A percentile compares a stretch with the other conserved stretches of the same genome.
Evolutionary conservation across 2,329 filamentous ascomycete genomes (phyloP).

Genomic region (Xylaria sp.): DNA sequence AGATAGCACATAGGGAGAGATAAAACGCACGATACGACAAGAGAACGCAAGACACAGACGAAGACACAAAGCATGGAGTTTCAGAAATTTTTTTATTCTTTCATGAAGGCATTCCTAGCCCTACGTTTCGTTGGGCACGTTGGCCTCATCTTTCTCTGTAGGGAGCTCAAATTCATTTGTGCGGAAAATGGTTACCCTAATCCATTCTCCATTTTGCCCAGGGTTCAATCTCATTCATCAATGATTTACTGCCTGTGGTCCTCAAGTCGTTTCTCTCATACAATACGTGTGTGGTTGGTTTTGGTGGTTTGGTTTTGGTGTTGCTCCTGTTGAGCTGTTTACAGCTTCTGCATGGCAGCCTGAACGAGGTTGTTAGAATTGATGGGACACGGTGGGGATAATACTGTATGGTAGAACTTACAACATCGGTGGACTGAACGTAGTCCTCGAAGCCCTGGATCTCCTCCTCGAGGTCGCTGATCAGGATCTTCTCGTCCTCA

Average conservation of each 20-base stretch:
- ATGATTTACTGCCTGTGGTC: conserved; percentile 24
- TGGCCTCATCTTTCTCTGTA: conserved; percentile 23
- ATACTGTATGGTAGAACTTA: conserved; percentile 34
- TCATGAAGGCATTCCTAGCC: conserved; percentile 22
- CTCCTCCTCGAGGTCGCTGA: conserved; percentile 79
- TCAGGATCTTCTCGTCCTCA: conserved; percentile 92
- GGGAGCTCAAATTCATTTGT: conserved; percentile 17
- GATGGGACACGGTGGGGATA: background rate
- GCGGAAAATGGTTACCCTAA: conserved; percentile 19
- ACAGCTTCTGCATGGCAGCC: conserved; percentile 88
- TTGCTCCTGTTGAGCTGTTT: conserved; percentile 39
- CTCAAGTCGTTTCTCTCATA: conserved; percentile 30
- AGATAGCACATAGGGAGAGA: background rate
- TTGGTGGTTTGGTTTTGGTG: conserved; percentile 21
- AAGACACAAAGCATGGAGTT: background rate
- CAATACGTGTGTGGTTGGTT: conserved; percentile 20
- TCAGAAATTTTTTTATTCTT: conserved; percentile 14
- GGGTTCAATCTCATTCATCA: conserved; percentile 31
- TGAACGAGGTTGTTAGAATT: conserved; percentile 17
- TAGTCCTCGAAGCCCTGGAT: conserved; percentile 84
- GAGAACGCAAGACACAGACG: background rate
- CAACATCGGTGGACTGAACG: conserved; percentile 90
- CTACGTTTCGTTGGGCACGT: conserved; percentile 19
- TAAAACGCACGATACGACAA: background rate
- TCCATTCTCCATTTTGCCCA: conserved; percentile 22